Base-by-base conservation (phyloP, 768 basidiomycete species). In the Boletus insuetus region DNA sequence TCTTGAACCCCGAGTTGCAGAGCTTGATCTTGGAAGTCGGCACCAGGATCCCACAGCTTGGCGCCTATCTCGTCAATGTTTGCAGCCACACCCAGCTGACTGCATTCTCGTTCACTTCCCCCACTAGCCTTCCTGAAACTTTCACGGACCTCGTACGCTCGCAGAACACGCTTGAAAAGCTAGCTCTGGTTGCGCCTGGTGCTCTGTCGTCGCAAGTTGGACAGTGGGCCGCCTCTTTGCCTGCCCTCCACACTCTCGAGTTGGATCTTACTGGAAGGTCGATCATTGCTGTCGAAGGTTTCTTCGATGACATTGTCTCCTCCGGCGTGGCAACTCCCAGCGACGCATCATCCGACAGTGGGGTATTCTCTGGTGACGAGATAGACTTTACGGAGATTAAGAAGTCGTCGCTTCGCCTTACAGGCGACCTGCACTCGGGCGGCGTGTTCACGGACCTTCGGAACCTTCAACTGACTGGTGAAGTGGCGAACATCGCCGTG, bases 331-430 rank as follows among this genome's bases (percentile, higher is more conserved):
- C 81, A 29, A 87, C 88, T 13, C 89, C 89, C 7, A 82, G 78
- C 58, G 87, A 87, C 12, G 78, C 82, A 14, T 84, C 86, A 49
- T 85, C 79, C 40, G 89, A 91, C 69, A 89, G 86, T 61, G 87
- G 88, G 40, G 82, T 90, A 56, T 89, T 87, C 74, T 89, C 87
- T 50, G 82, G 79, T 48, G 87, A 89, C 58, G 89, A 91, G 59
- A 73, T 85, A 55, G 89, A 91, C 68, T 89, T 90, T 61, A 81
- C 85, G 39, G 84, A 87, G 55, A 82, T 86, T 54, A 84, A 85
- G 62, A 89, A 86, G 71, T 85, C 87, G 24, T 77, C 80, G 20
- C 77, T 86, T 61, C 80, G 81, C 55, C 72, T 89, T 58, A 85
- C 84, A 6, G 83, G 80, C 24, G 85, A 87, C 64, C 70, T 81